A percentile compares a stretch with the other conserved stretches of the same genome.
These are phyloP conservation scores for Cucurbita maxima DNA, from an alignment of 306 rosid species.

Conservation along the genomic window DNA sequence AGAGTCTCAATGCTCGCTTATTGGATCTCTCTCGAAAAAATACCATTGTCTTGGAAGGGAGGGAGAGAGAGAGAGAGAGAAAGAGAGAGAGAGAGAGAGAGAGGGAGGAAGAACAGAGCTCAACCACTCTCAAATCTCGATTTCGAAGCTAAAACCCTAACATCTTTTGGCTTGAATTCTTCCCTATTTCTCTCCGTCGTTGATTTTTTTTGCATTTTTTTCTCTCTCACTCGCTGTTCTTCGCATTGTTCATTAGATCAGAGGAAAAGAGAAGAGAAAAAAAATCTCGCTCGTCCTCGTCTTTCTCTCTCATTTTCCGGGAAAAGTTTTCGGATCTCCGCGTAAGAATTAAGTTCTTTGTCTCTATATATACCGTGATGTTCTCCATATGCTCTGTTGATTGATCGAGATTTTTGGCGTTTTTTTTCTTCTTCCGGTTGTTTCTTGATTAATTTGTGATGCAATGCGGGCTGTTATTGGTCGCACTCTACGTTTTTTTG, in stretches of 20 bases:
- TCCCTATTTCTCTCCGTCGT: background rate
- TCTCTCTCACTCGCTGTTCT: background rate
- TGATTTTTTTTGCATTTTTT: background rate
- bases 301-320: background rate
- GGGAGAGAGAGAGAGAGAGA: background rate
- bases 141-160: constrained; percentile 4
- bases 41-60: background rate
- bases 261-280: background rate
- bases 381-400: background rate
- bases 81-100: background rate
- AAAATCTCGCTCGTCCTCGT: background rate
- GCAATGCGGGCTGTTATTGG: background rate
- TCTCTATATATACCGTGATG: background rate
- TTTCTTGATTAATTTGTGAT: background rate
- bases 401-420: background rate
- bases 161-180: background rate
- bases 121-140: background rate
- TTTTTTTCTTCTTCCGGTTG: background rate
- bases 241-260: constrained; percentile 3
- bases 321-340: constrained; percentile 3
- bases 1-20: background rate
- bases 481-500: background rate
- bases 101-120: background rate
- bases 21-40: background rate
- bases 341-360: background rate